Evolutionary conservation across 2,329 filamentous ascomycete species (phyloP), one percentile per base, ranked within the genome.

Genomic region (Fusarium sp.): DNA sequence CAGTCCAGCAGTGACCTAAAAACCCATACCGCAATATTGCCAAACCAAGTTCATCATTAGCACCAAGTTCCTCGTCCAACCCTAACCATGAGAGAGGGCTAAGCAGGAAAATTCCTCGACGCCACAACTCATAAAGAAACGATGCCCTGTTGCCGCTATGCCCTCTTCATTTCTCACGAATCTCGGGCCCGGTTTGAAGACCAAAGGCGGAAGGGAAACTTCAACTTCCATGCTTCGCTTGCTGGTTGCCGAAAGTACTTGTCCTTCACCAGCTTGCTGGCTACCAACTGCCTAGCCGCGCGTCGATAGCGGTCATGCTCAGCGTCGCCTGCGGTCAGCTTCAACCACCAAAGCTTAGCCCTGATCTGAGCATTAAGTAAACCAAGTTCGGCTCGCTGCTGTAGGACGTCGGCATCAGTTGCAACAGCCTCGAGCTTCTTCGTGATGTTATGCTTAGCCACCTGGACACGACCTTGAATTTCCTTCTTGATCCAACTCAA

Each of bases 341-440:
- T 82, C 45, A 88, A 74, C 84, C 84, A 88, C 75, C 81, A 79
- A 29, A 87, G 76, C 71, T 81, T 85, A 12, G 85, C 85, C 39
- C 76, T 76, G 25, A 88, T 76, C 68, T 86, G 85, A 12, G 85
- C 83, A 35, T 78, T 79, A 26, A 87, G 73, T 9, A 88, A 63
- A 1, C 76, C 73, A 6, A 85, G 71, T 25, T 80, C 73, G 2
- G 82, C 64, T 40, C 80, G 78, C 7, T 80, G 73, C 45, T 78
- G 73, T 3, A 77, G 59, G 4, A 74, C 70, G 29, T 69, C 61
- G 7, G 70, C 47, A 7, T 67, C 53, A n/a, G 48, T 60, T 2
- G 63, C 50, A 28, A 66, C 29, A 12, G 26, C 34, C 8, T 60
- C 61, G 4, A 75, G 15, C 26, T 52, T 53, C 35, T 57, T 60